A percentile compares a stretch with the other conserved stretches of the same genome.
These are phyloP conservation scores for Exophiala oligosperma DNA, from an alignment of 2,329 filamentous ascomycete genomes.

Conservation along the genomic window DNA sequence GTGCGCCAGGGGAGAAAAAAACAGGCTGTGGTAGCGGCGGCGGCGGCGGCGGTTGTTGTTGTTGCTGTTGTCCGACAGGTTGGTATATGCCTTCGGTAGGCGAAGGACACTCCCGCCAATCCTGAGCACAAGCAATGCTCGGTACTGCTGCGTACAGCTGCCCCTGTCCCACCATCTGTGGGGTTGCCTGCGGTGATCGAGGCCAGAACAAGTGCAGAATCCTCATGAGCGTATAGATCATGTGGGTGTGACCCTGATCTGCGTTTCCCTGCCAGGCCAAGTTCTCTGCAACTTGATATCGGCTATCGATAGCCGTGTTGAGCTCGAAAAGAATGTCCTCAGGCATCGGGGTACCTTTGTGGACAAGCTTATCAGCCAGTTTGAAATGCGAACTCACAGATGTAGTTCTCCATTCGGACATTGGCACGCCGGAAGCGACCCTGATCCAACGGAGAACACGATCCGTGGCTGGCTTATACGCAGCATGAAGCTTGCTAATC, in stretches of 20 bases:
- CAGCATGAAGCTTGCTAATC: conserved; percentile 39
- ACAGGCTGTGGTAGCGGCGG: neutral
- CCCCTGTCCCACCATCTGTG: neutral
- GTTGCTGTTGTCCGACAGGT: neutral
- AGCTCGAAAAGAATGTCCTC: conserved; percentile 15
- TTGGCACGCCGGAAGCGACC: neutral
- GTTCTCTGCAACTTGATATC: conserved; percentile 1
- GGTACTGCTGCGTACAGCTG: neutral
- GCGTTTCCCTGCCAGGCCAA: neutral
- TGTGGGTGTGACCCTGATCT: conserved; percentile 9
- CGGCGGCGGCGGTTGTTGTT: no score
- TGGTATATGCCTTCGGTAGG: neutral
- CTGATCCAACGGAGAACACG: conserved; percentile 13
- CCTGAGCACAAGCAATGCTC: neutral
- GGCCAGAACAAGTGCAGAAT: conserved; percentile 7
- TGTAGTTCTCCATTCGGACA: neutral
- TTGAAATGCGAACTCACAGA: conserved; percentile 9
- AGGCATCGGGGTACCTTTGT: conserved; percentile 8
- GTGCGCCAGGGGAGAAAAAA: neutral
- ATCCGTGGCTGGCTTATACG: conserved; percentile 40
- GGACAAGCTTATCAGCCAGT: conserved; percentile 4
- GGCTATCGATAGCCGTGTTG: conserved; percentile 6
- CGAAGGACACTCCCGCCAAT: neutral
- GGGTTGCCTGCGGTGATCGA: neutral
- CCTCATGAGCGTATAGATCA: conserved; percentile 6